These are phyloP conservation scores for Xylona heveae DNA, from an alignment of 495 filamentous ascomycete species.

Conservation along the genomic window DNA sequence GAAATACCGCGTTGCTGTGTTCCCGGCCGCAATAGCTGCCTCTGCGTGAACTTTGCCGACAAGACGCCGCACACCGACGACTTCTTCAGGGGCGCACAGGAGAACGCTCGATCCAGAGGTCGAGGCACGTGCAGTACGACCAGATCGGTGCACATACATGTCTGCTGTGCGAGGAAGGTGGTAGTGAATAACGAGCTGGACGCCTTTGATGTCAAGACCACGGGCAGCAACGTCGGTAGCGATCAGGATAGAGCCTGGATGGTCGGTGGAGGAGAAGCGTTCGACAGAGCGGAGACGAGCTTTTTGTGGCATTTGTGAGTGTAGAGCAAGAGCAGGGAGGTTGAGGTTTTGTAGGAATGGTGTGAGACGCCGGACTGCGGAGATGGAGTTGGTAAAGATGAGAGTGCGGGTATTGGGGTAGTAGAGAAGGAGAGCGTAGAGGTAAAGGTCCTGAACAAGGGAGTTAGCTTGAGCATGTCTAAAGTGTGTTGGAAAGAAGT, in stretches of 20 bases:
- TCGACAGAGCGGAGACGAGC: conserved; percentile 86
- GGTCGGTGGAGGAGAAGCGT: conserved; percentile 47
- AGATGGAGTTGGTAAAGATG: conserved; percentile 90
- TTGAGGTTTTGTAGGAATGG: conserved; percentile 69
- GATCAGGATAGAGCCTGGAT: conserved; percentile 50
- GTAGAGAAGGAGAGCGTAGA: conserved; percentile 72
- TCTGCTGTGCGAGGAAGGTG: conserved; percentile 85
- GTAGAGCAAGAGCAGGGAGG: conserved; percentile 55
- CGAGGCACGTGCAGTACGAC: conserved; percentile 75
- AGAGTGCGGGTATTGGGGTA: conserved; percentile 60
- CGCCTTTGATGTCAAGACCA: conserved; percentile 78
- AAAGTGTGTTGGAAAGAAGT: background rate
- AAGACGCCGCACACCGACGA: conserved; percentile 58
- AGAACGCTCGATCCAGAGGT: conserved; percentile 60
- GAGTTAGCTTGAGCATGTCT: conserved; percentile 6
- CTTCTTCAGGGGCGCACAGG: conserved; percentile 82
- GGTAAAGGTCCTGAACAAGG: conserved; percentile 52
- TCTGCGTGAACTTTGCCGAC: conserved; percentile 65
- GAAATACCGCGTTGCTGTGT: too few species aligned
- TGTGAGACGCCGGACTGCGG: conserved; percentile 67
- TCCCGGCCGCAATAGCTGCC: conserved; percentile 24
- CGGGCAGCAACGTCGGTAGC: conserved; percentile 95
- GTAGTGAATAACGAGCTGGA: conserved; percentile 81
- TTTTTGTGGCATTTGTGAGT: conserved; percentile 91
- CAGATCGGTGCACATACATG: conserved; percentile 86